A percentile compares a stretch with the other conserved stretches of the same genome.
Evolutionary conservation across 73 alveolate genomes (phyloP).

Genomic region (Stentor coeruleus): DNA sequence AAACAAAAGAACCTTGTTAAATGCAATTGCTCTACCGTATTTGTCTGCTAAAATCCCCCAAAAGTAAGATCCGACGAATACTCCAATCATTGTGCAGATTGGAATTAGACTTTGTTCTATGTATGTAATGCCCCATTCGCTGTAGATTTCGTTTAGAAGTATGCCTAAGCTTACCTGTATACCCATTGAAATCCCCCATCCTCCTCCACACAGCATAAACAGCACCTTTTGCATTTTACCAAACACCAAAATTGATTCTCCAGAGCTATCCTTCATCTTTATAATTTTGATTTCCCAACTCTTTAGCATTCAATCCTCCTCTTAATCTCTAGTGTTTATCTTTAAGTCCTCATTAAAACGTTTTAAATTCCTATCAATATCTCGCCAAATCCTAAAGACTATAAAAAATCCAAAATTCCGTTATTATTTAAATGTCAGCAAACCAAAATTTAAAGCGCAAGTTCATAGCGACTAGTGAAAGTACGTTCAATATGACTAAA

Average conservation of each 20-base stretch:
- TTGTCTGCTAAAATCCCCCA: slow-evolving; percentile 16
- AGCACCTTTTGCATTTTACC: neutral
- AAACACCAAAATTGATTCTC: too few relatives aligned
- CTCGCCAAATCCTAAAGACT: too few relatives aligned
- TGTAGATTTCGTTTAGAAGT: neutral
- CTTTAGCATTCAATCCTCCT: too few relatives aligned
- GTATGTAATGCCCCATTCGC: slow-evolving; percentile 16
- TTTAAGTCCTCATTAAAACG: too few relatives aligned
- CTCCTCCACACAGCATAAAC: neutral
- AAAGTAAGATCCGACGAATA: neutral
- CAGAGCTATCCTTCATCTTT: too few relatives aligned
- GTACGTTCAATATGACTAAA: neutral
- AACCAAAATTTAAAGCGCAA: neutral
- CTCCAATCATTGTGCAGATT: neutral
- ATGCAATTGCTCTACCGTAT: neutral
- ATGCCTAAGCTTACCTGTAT: neutral
- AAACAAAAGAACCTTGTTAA: neutral
- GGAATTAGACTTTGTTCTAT: neutral
- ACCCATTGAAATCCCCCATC: neutral
- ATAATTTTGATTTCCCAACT: too few relatives aligned
- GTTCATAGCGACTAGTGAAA: neutral
- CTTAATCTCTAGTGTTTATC: too few relatives aligned
- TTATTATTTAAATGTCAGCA: slow-evolving; percentile 1
- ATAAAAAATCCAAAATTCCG: neutral
- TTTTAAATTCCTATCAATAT: too few relatives aligned